Evolutionary conservation across 192 early-diverging fungal species (phyloP), one percentile per base, ranked within the genome.

Genomic region (Backusella morwellensis): DNA sequence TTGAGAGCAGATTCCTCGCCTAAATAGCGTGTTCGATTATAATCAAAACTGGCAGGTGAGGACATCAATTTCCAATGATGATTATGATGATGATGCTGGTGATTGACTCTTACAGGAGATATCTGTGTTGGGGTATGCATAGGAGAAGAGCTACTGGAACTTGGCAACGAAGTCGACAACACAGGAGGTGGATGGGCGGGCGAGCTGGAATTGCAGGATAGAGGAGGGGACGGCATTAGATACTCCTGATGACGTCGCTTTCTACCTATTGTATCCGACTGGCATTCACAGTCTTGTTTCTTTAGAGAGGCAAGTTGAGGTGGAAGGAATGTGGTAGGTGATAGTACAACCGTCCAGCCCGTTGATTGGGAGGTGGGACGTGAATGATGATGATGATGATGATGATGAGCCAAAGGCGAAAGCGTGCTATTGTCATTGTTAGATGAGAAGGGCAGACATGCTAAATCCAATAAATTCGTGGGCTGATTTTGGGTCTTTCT

Each of bases 51-150:
- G 42, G 44, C 21, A 29, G 44, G 63, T 68, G 41, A 68, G 36
- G 44, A 17, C 68, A 70, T 70, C 38, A 75, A n/a, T 42, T 50
- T 77, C 76, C 54, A 70, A 41, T 71, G 54, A 56, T 56, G 54
- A 56, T 56, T 21, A 6, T 56, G 23, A 29, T 29, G 23, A 1
- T 63, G 21, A 11, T 29, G 56, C 17, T 54, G 4, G n/a, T 54
- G 32, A 36, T 77, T 68, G 23, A 59, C 21, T 40, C 72, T n/a
- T 26, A 78, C 44, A 38, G 78, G 78, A 17, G 78, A 79, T 6
- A 79, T 75, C 42, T 75, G 73, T 34, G 73, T 70, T 50, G 78
- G 78, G 9, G 78, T 79, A 38, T 79, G 78, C 23, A 74, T 36
- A 54, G 78, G 78, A 54, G 78, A 79, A 19, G 78, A 79, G 36